Base-by-base conservation (phyloP, 495 filamentous ascomycete genomes). In the Neurospora pannonica region DNA sequence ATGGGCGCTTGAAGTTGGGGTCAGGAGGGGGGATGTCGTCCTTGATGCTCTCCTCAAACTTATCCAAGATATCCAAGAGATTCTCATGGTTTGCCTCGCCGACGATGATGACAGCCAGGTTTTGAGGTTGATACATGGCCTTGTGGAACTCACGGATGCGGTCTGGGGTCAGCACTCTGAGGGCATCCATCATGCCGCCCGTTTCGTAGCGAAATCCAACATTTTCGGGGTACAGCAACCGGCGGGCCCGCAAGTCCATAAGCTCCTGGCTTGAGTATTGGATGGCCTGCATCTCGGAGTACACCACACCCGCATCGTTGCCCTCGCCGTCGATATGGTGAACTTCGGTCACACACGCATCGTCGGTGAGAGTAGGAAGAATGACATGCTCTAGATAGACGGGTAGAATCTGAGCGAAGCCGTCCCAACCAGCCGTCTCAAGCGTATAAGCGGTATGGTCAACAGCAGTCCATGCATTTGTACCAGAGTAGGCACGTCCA, bases 121-220 rank as follows among this genome's bases (percentile, higher is more conserved):
- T 99, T 79, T 93, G 97, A 9, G 97, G 96, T 78, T 97, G 95
- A 78, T 99, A 99, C 97, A 99, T 99, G 72, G 94, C 92, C 71
- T 90, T 90, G 81, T 99, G 96, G 82, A 97, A 99, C 38, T 88
- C 88, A 9, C 97, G 90, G 77, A 99, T 99, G 24, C 93, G 90
- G 71, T 98, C 92, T 4, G 93, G 90, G 3, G 93, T 94, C 54
- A 99, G 81, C 24, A 94, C 90, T 70, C 96, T 89, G 28, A 99
- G 87, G 62, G 92, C 90, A 78, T 97, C 92, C 92, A 96, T 97
- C 92, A 98, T 93, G 60, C 96, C 96, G 2, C 97, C 96, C 21
- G 96, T 99, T 82, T 99, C 96, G 79, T 97, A 98, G 73, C 96
- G 88, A 81, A 97, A 99, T 5, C 97, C 96, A 69, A 95, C 87